phyloP scores from a whole-genome alignment of 495 filamentous ascomycete species.

The Xylaria acuta region DNA sequence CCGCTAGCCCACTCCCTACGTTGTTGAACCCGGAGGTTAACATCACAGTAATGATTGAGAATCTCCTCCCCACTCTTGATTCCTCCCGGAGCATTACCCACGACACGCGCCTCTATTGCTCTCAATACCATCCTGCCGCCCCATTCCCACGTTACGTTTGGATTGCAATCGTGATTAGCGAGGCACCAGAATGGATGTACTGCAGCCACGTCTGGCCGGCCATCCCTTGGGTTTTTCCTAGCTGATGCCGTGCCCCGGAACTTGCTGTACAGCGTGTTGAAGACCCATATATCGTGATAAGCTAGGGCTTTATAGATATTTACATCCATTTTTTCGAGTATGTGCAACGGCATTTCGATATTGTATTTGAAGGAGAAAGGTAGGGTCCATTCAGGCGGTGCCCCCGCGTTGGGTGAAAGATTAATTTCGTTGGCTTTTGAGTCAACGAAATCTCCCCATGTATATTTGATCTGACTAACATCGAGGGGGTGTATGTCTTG shows the following conservation, averaged over 20 bases:
- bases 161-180: slow-evolving; percentile 93
- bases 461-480: slow-evolving; percentile 83
- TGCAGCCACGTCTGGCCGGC: slow-evolving; percentile 79
- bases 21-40: slow-evolving; percentile 74
- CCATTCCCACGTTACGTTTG: slow-evolving; percentile 95
- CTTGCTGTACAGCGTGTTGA: slow-evolving; percentile 92
- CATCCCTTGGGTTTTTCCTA: slow-evolving; percentile 71
- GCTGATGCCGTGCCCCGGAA: slow-evolving; percentile 92
- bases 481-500: slow-evolving; percentile 83
- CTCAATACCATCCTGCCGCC: slow-evolving; percentile 79
- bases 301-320: slow-evolving; percentile 74
- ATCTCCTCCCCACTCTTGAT: slow-evolving; percentile 83
- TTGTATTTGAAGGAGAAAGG: slow-evolving; percentile 90
- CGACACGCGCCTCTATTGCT: slow-evolving; percentile 51
- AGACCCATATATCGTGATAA: slow-evolving; percentile 84
- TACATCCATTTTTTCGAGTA: slow-evolving; percentile 89
- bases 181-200: slow-evolving; percentile 63
- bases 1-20: slow-evolving; percentile 88
- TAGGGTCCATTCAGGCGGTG: slow-evolving; percentile 69
- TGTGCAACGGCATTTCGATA: slow-evolving; percentile 79
- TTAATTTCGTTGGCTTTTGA: slow-evolving; percentile 56
- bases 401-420: slow-evolving; percentile 54
- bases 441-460: slow-evolving; percentile 82
- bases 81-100: slow-evolving; percentile 52
- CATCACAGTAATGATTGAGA: slow-evolving; percentile 93